Evolutionary conservation across 2,329 filamentous ascomycete species (phyloP).

Genomic region (Monilinia vaccinii-corymbosi): DNA sequence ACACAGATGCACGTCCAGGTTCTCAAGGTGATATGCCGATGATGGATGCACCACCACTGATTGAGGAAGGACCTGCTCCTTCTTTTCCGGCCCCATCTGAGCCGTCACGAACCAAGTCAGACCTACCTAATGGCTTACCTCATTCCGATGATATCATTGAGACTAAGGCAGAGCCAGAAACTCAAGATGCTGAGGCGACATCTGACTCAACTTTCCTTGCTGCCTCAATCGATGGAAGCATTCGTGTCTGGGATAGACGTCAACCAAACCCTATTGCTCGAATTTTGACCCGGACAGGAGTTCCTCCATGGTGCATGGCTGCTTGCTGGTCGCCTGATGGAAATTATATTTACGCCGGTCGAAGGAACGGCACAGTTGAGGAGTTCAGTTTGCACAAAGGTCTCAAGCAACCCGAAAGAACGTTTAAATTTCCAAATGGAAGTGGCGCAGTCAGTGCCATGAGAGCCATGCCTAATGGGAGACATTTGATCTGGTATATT

Average conservation of each 20-base stretch:
- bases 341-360: conserved; percentile 87
- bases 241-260: conserved; percentile 90
- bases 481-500: conserved; percentile 75
- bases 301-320: conserved; percentile 95
- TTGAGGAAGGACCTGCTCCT: conserved; percentile 13
- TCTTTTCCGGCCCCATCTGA: conserved; percentile 4
- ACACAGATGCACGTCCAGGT: conserved; percentile 20
- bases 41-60: conserved; percentile 12
- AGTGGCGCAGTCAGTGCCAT: conserved; percentile 86
- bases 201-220: conserved; percentile 79
- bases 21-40: conserved; percentile 24
- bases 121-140: conserved; percentile 14
- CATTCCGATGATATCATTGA: conserved; percentile 12
- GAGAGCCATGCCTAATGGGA: conserved; percentile 82
- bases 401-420: conserved; percentile 64
- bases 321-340: conserved; percentile 95
- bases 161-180: conserved; percentile 27
- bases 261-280: conserved; percentile 68
- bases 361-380: conserved; percentile 84
- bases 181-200: conserved; percentile 46
- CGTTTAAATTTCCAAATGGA: conserved; percentile 80
- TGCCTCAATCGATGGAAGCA: conserved; percentile 74
- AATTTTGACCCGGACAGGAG: conserved; percentile 63
- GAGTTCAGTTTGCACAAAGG: conserved; percentile 84
- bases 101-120: conserved; percentile 5